Evolutionary conservation across 805 yeast species (phyloP).

Genomic region (Cyberlindnera petersonii): DNA sequence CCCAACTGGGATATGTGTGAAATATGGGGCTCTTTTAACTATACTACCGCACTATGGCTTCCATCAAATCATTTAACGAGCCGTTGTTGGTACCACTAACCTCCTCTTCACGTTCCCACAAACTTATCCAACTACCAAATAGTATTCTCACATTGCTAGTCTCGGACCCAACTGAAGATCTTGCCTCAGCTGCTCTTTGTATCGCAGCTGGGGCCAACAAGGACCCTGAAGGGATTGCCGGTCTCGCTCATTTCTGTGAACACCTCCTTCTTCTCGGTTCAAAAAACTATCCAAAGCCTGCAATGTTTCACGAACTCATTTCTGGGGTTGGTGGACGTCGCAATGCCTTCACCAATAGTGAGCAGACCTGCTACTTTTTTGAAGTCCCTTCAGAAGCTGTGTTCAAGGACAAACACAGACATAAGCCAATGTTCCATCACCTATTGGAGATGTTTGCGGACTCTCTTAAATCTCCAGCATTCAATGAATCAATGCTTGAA

Average conservation of each 20-base stretch:
- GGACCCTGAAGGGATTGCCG: constrained; percentile 68
- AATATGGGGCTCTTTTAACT: too few species aligned
- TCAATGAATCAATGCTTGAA: constrained; percentile 38
- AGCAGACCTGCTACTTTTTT: constrained; percentile 59
- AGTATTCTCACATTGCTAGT: constrained; percentile 66
- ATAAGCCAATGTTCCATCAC: constrained; percentile 40
- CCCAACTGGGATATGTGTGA: too few species aligned
- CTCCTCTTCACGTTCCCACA: constrained; percentile 37
- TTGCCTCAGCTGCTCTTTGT: constrained; percentile 66
- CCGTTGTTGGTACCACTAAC: constrained; percentile 33
- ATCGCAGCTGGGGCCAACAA: constrained; percentile 78
- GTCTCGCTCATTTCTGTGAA: constrained; percentile 89
- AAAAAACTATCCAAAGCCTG: constrained; percentile 47
- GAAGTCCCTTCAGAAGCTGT: constrained; percentile 48
- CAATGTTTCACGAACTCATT: constrained; percentile 41
- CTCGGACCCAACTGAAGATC: constrained; percentile 66
- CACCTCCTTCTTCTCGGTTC: constrained; percentile 64
- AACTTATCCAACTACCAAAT: constrained; percentile 53
- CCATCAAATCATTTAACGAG: constrained; percentile 20
- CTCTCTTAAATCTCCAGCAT: constrained; percentile 48
- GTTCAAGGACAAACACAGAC: constrained; percentile 12
- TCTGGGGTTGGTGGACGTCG: constrained; percentile 49
- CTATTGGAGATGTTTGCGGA: constrained; percentile 47
- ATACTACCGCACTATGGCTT: constrained; percentile 1
- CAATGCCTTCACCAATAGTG: constrained; percentile 70